phyloP scores from a whole-genome alignment of 495 filamentous ascomycete species.

The Alectoria sarmentosa region DNA sequence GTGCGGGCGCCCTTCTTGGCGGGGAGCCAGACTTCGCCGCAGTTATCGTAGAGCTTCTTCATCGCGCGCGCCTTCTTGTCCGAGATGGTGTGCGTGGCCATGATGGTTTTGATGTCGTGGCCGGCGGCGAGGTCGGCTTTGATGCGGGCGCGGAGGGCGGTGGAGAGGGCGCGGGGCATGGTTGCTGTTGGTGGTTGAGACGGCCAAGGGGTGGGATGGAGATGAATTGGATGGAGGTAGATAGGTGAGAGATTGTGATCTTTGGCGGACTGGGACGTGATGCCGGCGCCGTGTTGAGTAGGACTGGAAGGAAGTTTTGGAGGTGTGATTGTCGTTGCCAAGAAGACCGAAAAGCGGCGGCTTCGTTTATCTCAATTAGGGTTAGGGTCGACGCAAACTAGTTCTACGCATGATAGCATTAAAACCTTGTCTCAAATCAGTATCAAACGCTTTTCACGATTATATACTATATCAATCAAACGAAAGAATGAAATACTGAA shows the following conservation, averaged over 20 bases:
- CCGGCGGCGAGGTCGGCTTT: constrained; percentile 18
- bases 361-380: too few species aligned
- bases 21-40: constrained; percentile 21
- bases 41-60: constrained; percentile 18
- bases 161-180: constrained; percentile 18
- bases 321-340: too few species aligned
- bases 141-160: constrained; percentile 16
- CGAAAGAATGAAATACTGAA: too few species aligned
- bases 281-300: too few species aligned
- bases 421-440: too few species aligned
- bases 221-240: not conserved
- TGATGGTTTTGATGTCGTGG: constrained; percentile 9
- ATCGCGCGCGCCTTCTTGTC: constrained; percentile 19
- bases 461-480: too few species aligned
- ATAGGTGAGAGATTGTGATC: too few species aligned
- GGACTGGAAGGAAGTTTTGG: too few species aligned
- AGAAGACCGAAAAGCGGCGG: too few species aligned
- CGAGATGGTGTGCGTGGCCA: constrained; percentile 10
- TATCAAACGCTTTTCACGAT: too few species aligned
- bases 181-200: not conserved
- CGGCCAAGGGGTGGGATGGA: not conserved
- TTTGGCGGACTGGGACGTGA: not conserved
- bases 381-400: too few species aligned
- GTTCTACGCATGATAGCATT: too few species aligned
- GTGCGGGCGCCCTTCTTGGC: not conserved